These are phyloP conservation scores for Chaetomiaceae sp. DNA, from an alignment of 2,329 filamentous ascomycete species.

Conservation along the genomic window DNA sequence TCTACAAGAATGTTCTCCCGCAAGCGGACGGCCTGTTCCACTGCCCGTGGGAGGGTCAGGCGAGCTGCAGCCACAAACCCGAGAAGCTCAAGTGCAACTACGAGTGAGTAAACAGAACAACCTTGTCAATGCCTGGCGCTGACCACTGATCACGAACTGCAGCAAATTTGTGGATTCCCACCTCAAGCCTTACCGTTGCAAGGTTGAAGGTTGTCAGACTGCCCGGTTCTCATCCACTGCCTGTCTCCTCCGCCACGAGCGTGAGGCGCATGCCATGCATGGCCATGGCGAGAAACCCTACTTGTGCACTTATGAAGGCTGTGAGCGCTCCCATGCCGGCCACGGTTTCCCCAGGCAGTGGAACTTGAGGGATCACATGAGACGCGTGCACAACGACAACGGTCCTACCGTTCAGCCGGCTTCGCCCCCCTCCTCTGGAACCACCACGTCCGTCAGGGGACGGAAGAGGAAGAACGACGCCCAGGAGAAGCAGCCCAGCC, in stretches of 20 bases:
- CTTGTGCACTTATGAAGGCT: conserved; percentile 80
- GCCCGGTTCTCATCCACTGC: conserved; percentile 92
- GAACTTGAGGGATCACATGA: conserved; percentile 97
- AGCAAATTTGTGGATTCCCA: conserved; percentile 98
- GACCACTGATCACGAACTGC: conserved; percentile 20
- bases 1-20: conserved; percentile 63
- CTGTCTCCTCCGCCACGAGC: conserved; percentile 88
- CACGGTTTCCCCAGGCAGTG: conserved; percentile 92
- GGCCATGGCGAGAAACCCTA: conserved; percentile 91
- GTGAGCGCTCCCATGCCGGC: conserved; percentile 72
- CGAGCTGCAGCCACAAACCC: conserved; percentile 76
- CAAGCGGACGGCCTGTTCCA: conserved; percentile 78
- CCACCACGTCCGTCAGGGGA: conserved; percentile 36
- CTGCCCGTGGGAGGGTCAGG: conserved; percentile 75
- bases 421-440: conserved; percentile 36
- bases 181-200: conserved; percentile 93
- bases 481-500: conserved; percentile 30
- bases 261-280: conserved; percentile 92
- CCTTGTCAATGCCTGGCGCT: conserved; percentile 17
- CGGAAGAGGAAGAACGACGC: conserved; percentile 54
- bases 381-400: conserved; percentile 71
- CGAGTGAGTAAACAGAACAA: conserved; percentile 60
- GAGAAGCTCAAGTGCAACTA: conserved; percentile 99
- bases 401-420: conserved; percentile 23
- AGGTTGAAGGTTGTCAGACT: conserved; percentile 73